These are phyloP conservation scores for Cladosporium sp. DNA, from an alignment of 2,329 filamentous ascomycete species.

Conservation along the genomic window DNA sequence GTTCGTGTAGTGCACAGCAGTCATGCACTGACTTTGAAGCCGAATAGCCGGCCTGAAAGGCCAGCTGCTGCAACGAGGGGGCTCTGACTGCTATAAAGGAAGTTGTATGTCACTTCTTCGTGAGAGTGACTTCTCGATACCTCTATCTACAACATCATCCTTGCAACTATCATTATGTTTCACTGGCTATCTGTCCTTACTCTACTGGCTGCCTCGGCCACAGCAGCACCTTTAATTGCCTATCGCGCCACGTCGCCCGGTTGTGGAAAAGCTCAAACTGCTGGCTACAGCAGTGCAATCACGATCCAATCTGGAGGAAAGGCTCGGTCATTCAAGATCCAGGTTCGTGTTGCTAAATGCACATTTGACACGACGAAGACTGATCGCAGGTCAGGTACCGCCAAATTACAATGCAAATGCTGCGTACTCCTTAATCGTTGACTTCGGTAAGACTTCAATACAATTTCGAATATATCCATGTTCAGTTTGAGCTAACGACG, in stretches of 20 bases:
- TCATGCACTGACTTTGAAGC: not conserved
- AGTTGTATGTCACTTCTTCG: not conserved
- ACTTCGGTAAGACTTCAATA: conserved; percentile 40
- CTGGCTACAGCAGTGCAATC: not conserved
- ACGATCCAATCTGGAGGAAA: conserved; percentile 1
- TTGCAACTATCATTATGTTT: not conserved
- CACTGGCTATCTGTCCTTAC: not conserved
- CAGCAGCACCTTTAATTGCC: not conserved
- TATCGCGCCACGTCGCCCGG: not conserved
- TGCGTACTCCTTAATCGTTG: conserved; percentile 39
- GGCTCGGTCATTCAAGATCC: not conserved
- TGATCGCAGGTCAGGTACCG: not conserved
- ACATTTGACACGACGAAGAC: not conserved
- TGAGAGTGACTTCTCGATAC: not conserved
- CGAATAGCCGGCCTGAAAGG: not conserved
- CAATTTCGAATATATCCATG: not conserved
- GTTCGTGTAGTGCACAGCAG: not conserved
- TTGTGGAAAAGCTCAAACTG: not conserved
- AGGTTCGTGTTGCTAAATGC: not conserved
- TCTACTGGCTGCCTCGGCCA: not conserved
- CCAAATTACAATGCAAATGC: conserved; percentile 8
- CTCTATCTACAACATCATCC: not conserved
- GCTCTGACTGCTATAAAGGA: not conserved
- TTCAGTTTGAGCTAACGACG: not conserved
- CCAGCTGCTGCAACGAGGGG: not conserved